Conservation (phyloP, 768 basidiomycete genomes). For the Naematelia encephala region DNA sequence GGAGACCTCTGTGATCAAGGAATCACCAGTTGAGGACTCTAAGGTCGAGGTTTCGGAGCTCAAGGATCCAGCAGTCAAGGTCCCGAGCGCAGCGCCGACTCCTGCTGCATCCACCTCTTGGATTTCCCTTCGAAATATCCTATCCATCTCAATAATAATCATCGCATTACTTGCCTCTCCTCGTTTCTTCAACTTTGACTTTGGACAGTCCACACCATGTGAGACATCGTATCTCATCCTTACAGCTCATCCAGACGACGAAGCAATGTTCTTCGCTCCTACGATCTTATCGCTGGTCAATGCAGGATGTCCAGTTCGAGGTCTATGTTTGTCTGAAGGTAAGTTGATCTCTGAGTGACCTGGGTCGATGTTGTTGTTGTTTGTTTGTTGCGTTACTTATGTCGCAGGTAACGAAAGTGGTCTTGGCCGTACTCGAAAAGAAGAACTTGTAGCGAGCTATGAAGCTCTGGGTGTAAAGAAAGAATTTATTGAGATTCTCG, state of each 20-base stretch:
- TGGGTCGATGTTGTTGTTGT: background rate
- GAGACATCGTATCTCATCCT: slow-evolving; percentile 54
- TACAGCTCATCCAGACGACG: slow-evolving; percentile 93
- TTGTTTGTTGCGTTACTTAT: background rate
- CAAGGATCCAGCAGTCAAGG: too few relatives aligned
- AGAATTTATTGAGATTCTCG: slow-evolving; percentile 61
- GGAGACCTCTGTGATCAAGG: too few relatives aligned
- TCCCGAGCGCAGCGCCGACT: too few relatives aligned
- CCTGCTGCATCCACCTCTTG: too few relatives aligned
- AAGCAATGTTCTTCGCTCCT: slow-evolving; percentile 89
- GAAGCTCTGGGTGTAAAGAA: slow-evolving; percentile 63
- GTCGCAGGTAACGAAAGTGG: slow-evolving; percentile 68
- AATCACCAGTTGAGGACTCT: too few relatives aligned
- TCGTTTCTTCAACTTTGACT: background rate
- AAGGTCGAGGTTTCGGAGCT: too few relatives aligned
- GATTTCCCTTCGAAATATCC: too few relatives aligned
- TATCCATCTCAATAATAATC: too few relatives aligned
- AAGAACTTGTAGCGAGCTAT: slow-evolving; percentile 65
- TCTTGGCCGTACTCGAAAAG: slow-evolving; percentile 60
- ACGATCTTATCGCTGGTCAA: slow-evolving; percentile 62
- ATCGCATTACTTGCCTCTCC: too few relatives aligned
- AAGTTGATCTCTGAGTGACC: too few relatives aligned
- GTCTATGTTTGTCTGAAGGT: slow-evolving; percentile 70
- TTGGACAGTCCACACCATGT: background rate
- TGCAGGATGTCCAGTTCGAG: slow-evolving; percentile 55